These are phyloP conservation scores for Pseudogymnoascus sp. DNA, from an alignment of 2,329 filamentous ascomycete genomes.

Conservation along the genomic window DNA sequence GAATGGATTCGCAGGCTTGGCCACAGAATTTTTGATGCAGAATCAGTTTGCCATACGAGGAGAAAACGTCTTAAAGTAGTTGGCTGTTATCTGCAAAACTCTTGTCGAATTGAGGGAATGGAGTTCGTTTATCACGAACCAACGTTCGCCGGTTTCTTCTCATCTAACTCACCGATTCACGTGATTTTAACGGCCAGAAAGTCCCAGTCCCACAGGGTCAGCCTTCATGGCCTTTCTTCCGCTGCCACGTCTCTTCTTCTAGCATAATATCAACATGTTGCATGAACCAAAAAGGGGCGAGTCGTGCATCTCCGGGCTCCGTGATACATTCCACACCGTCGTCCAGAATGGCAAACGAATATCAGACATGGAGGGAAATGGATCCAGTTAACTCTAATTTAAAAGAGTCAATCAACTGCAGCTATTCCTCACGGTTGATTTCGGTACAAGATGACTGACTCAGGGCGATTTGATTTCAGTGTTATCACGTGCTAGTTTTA, in stretches of 20 bases:
- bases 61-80: constrained; percentile 4
- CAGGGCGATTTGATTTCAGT: not conserved
- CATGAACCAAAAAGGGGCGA: not conserved
- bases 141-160: not conserved
- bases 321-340: not conserved
- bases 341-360: not conserved
- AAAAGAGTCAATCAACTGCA: not conserved
- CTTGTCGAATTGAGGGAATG: constrained; percentile 41
- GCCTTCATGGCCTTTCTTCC: not conserved
- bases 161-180: not conserved
- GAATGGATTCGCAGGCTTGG: not conserved
- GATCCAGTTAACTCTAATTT: not conserved
- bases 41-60: not conserved
- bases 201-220: not conserved
- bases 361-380: not conserved
- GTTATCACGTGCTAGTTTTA: not conserved
- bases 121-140: constrained; percentile 50
- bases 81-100: not conserved
- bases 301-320: not conserved
- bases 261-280: not conserved
- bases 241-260: not conserved
- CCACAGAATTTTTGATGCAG: not conserved
- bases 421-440: not conserved
- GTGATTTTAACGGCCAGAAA: not conserved
- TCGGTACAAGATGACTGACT: not conserved